Evolutionary conservation across 2,329 filamentous ascomycete genomes (phyloP).

Genomic region (Colletotrichum liaoningense): DNA sequence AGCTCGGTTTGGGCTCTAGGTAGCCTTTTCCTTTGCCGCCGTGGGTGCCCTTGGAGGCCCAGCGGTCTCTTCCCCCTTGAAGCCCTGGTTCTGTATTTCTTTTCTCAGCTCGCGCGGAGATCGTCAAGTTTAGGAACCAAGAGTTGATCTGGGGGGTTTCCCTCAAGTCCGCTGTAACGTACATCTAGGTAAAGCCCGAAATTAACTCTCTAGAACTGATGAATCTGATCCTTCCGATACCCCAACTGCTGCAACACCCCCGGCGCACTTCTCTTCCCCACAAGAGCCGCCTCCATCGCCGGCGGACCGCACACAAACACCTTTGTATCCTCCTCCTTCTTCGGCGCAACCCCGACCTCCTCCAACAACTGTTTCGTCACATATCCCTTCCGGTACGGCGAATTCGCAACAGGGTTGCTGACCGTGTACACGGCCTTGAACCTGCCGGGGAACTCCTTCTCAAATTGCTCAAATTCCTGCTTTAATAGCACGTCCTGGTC

Average conservation of each 20-base stretch:
- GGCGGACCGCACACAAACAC: constrained; percentile 79
- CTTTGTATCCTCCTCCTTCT: constrained; percentile 55
- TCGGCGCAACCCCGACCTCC: constrained; percentile 54
- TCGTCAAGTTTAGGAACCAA: neutral
- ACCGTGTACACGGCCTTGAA: constrained; percentile 71
- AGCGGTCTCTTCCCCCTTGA: too few species aligned
- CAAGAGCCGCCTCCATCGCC: constrained; percentile 70
- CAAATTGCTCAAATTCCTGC: constrained; percentile 66
- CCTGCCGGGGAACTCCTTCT: constrained; percentile 61
- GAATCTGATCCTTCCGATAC: constrained; percentile 66
- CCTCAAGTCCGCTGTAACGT: too few species aligned
- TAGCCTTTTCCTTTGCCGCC: neutral
- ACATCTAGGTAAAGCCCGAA: neutral
- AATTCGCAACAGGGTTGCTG: constrained; percentile 56
- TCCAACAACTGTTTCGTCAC: constrained; percentile 68
- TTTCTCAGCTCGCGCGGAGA: neutral
- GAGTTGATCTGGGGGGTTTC: neutral
- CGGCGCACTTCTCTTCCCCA: constrained; percentile 54
- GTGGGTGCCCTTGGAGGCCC: too few species aligned
- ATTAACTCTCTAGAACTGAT: constrained; percentile 61
- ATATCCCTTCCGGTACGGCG: constrained; percentile 62
- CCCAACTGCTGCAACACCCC: constrained; percentile 69
- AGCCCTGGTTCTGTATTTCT: too few species aligned
- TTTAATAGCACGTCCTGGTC: constrained; percentile 69
- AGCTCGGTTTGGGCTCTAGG: too few species aligned